Evolutionary conservation across 371 early-diverging fungal species (phyloP), one percentile per base, ranked within the genome.

Genomic region (Mycotypha africana): DNA sequence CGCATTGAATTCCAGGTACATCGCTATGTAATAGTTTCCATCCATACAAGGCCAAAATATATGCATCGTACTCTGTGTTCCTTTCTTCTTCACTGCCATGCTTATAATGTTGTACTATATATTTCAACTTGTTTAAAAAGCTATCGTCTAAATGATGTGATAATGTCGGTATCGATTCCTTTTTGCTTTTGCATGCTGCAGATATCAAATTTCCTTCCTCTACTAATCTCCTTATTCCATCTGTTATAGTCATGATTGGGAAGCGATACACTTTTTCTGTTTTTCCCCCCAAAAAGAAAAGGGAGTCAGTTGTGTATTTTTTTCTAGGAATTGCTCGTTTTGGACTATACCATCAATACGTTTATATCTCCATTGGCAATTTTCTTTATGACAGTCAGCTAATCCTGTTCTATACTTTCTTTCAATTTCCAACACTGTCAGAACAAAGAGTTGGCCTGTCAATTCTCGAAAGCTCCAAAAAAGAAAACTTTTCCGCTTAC

Each of bases 1-100:
- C 25, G 25, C 56, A 55, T 24, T 31, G 2, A 16, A 49, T 32
- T 2, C 42, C 49, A 14, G 49, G 41, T 11, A 45, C 20, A 15
- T 24, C 16, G 1, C 9, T 14, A 35, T 35, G 17, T 20, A 46
- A 30, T 20, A 17, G 37, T n/a, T 35, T 23, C 56, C 56, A 55
- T n/a, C 56, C 56, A 49, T 22, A 49, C 4, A 49, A n/a, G 10
- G 56, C 21, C 17, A 55, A 38, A n/a, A 55, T 11, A 24, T 45
- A 55, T 3, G 45, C 50, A 12, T 26, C 10, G 15, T 49, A 1
- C 2, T 43, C 23, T 24, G 24, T 3, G 5, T 44, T 40, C 2
- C 28, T 24, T 7, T 41, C 7, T 11, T 16, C n/a, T 16, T 11
- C 34, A 19, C 17, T 31, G 12, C 19, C 4, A 20, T 16, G 16